Base-by-base conservation (phyloP, 2,329 filamentous ascomycete species). In the Cordyceps pruinosa region DNA sequence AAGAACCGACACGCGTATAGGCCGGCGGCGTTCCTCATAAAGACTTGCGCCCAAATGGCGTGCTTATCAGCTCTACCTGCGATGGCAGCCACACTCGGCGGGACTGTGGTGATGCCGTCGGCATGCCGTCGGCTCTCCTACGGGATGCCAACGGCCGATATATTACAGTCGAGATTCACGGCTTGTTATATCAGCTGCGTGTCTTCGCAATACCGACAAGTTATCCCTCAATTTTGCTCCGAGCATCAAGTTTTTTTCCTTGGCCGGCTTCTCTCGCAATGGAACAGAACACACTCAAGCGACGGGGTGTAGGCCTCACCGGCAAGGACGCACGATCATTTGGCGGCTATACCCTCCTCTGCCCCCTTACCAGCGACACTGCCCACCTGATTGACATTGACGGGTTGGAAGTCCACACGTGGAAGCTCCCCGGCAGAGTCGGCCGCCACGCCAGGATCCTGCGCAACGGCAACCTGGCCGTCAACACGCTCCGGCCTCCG, bases 281-380 rank as follows among this genome's bases (percentile, higher is more conserved):
- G 66, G 67, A 69, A 46, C 66, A 69, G 60, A 69, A 68, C 41
- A 67, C 67, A 0, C 51, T 68, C 7, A 69, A 69, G 39, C 56
- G 67, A 54, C 59, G 67, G 34, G 64, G 64, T 2, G 61, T 66
- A 19, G 65, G 67, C 23, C 60, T 69, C 7, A 68, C 60, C 2
- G 67, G 67, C 0, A 64, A 66, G 4, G 66, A 69, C 47, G 32
- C 25, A 60, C 39, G 32, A 1, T 65, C 66, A 0, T 66, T 66
- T 6, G 65, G 67, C 0, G 66, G 66, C 35, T 69, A 64, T 39
- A 68, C 67, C 1, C 62, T 68, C 7, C 66, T 68, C 44, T 68
- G 65, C 7, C 67, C 67, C 1, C n/a, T 68, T 39, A 68, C 66
- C 9, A 66, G 62, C 25, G 60, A 65, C 25, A 58, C 32, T 0